Evolutionary conservation across 208 protist genomes (phyloP).

Genomic region (Crithidia fasciculata): DNA sequence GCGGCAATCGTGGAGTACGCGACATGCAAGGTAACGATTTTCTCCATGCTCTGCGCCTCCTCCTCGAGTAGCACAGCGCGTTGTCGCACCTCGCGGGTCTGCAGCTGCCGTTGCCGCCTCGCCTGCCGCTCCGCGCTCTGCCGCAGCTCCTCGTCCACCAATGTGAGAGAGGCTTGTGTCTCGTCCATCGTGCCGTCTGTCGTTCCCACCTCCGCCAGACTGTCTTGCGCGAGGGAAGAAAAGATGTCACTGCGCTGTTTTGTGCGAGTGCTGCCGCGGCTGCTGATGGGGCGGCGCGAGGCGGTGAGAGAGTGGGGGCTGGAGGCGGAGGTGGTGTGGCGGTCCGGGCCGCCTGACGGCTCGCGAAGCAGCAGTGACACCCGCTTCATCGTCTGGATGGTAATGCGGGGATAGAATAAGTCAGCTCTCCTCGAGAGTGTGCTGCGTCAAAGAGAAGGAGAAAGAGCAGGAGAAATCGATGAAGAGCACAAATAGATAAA

Average conservation of each 20-base stretch:
- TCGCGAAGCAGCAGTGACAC: background rate
- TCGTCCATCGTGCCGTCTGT: constrained; percentile 4
- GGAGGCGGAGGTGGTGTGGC: background rate
- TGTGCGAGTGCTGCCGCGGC: background rate
- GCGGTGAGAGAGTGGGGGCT: background rate
- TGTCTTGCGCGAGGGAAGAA: constrained; percentile 1
- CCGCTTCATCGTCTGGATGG: background rate
- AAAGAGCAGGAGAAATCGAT: too few species aligned
- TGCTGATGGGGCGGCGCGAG: background rate
- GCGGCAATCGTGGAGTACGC: constrained; percentile 14
- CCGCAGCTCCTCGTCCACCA: constrained; percentile 14
- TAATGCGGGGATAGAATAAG: too few species aligned
- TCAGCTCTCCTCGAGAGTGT: too few species aligned
- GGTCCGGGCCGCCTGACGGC: background rate
- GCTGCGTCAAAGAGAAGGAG: too few species aligned
- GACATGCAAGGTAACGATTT: constrained; percentile 4
- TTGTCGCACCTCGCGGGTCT: constrained; percentile 29
- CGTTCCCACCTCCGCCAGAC: background rate
- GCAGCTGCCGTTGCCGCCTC: constrained; percentile 23
- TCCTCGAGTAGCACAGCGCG: constrained; percentile 28
- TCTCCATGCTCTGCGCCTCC: constrained; percentile 7
- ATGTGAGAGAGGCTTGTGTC: background rate
- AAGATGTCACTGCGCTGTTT: background rate
- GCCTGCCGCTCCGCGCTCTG: constrained; percentile 14
- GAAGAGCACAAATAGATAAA: background rate